Evolutionary conservation across 768 basidiomycete genomes (phyloP), one percentile per base, ranked within the genome.

Genomic region (Auriscalpium microsporum): DNA sequence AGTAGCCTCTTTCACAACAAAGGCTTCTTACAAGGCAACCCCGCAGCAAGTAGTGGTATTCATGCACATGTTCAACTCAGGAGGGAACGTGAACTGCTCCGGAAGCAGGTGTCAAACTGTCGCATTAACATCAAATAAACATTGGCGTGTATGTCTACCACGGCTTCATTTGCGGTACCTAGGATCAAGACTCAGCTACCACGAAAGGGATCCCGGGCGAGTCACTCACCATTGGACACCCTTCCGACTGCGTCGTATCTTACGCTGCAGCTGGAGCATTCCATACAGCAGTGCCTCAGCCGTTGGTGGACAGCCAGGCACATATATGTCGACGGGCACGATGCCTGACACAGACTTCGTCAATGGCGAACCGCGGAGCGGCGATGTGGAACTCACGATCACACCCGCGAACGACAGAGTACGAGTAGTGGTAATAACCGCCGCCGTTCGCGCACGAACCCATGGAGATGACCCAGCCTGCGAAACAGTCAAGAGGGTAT

Each of bases 381-480:
- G 45, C 34, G 17, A 44, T 16, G 52, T 51, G 13, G n/a, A 52
- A 72, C 87, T 56, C 68, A 89, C 96, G 84, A 76, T 99, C 96
- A 69, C 95, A 98, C 14, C 96, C 96, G 48, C 96, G 86, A 38
- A 98, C 96, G 58, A 99, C 96, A 33, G 94, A 94, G 73, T 99
- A 99, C 28, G 95, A 96, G 71, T 97, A 96, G 73, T 95, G 94
- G 71, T 94, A 94, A 75, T 94, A 94, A 14, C 93, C 94, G 54
- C 94, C 93, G 34, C 96, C 96, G 69, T 98, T 98, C 16, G 96
- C 96, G 71, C 96, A 99, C 5, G 95, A 97, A 47, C 96, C 96
- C 96, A 99, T 98, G 23, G 95, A 98, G 67, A 99, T 89, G 56
- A 99, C 96, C 96, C 96, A 99, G 66, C 95, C 89, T 83, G 55